Evolutionary conservation across 768 basidiomycete genomes (phyloP), one percentile per base, ranked within the genome.

Genomic region (Rhizopogon roseolus): DNA sequence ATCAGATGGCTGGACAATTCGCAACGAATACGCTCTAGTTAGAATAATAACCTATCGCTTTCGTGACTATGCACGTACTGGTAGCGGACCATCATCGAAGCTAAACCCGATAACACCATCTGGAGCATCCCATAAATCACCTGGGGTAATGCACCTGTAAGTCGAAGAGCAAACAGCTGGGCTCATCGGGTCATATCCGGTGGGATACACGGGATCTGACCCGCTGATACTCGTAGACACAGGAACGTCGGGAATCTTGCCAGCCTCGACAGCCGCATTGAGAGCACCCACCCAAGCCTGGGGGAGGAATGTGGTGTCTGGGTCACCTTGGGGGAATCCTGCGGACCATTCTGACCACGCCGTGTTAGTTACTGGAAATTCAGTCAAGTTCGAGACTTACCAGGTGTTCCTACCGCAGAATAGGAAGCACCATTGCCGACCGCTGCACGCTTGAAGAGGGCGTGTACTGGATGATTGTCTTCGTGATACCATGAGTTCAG

Each of bases 81-180:
- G 71, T 14, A 77, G 72, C 0, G 92, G 92, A 0, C 93, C 93
- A 62, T 93, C 92, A 62, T 94, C 92, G 63, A 93, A 93, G 45
- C 81, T 76, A 52, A 82, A 72, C 2, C 74, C 88, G 49, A 90
- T 71, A 50, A 77, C 70, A 7, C 89, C 88, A 29, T 77, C 66
- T 0, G 93, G 93, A 0, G 86, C 88, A 56, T 94, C 82, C 82
- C 85, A 87, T 46, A 90, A 63, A 58, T 91, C 89, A 10, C 78
- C 82, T 4, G 75, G 59, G 40, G 73, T 76, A 49, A 64, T 65
- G 66, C 90, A 93, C 62, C 84, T 80, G 71, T 82, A 85, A 0
- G 86, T 88, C 22, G 86, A 77, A 2, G 91, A 92, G 71, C 93
- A 96, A 56, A 96, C 77, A 6, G 73, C 58, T 7, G 76, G 65